phyloP scores from a whole-genome alignment of 495 filamentous ascomycete genomes.

The Annulohypoxylon bovei region DNA sequence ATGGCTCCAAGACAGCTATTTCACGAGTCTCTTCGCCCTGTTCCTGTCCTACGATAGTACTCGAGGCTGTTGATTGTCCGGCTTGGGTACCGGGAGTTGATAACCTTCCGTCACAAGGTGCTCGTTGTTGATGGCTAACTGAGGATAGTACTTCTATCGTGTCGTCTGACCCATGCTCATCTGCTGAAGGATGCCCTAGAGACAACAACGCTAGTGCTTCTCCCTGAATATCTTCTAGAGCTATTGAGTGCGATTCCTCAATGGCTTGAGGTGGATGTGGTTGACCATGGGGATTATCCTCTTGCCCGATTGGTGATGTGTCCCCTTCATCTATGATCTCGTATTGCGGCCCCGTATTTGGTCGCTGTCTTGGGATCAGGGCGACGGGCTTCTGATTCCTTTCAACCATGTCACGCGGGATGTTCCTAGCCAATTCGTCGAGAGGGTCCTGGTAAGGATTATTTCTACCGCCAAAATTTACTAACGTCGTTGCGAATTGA shows the following conservation, averaged over 20 bases:
- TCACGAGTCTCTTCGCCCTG: background rate
- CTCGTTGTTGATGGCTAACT: background rate
- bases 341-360: background rate
- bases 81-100: background rate
- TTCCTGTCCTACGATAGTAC: background rate
- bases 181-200: background rate
- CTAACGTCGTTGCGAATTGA: slow-evolving; percentile 11
- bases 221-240: background rate
- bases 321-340: background rate
- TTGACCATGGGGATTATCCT: background rate
- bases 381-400: background rate
- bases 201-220: background rate
- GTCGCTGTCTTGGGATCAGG: background rate
- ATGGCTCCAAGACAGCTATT: background rate
- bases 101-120: background rate
- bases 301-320: background rate
- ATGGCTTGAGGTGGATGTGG: background rate
- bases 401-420: slow-evolving; percentile 13
- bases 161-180: background rate
- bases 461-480: slow-evolving; percentile 18
- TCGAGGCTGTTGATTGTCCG: background rate
- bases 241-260: background rate
- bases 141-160: background rate
- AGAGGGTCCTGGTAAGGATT: slow-evolving; percentile 15
- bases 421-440: slow-evolving; percentile 12